phyloP scores from a whole-genome alignment of 2,329 filamentous ascomycete genomes.

The Ambrosiella cleistominuta region DNA sequence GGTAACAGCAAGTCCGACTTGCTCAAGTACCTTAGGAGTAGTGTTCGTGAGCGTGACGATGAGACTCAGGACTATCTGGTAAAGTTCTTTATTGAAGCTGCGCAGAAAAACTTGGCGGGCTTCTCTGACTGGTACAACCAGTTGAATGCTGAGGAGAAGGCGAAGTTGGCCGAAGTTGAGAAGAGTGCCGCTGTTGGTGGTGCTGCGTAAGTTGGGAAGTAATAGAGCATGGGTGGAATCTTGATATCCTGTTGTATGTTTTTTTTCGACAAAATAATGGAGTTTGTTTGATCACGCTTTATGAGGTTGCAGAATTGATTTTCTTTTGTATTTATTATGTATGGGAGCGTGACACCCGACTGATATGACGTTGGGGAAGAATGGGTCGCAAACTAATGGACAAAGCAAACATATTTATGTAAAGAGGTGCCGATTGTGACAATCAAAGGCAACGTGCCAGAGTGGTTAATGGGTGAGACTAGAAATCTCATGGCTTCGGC shows the following conservation, averaged over 20 bases:
- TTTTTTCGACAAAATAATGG: not conserved
- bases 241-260: not conserved
- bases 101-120: conserved; percentile 36
- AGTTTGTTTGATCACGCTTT: not conserved
- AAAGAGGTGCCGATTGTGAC: too few relatives aligned
- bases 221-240: not conserved
- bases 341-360: too few relatives aligned
- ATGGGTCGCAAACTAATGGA: too few relatives aligned
- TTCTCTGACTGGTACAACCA: conserved; percentile 40
- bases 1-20: conserved; percentile 54
- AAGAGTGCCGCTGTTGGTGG: conserved; percentile 16
- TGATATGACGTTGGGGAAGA: too few relatives aligned
- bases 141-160: conserved; percentile 37
- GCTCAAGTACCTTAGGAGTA: conserved; percentile 55
- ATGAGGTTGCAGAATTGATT: too few relatives aligned
- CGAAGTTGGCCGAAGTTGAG: conserved; percentile 37
- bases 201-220: conserved; percentile 11
- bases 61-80: conserved; percentile 74
- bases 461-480: not conserved
- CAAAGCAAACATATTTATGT: too few relatives aligned
- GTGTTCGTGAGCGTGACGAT: conserved; percentile 57
- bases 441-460: not conserved
- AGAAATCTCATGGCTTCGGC: not conserved
- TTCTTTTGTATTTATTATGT: too few relatives aligned
- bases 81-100: conserved; percentile 56